Conservation (phyloP, 2,329 filamentous ascomycete genomes). For the Fulvia fulva region DNA sequence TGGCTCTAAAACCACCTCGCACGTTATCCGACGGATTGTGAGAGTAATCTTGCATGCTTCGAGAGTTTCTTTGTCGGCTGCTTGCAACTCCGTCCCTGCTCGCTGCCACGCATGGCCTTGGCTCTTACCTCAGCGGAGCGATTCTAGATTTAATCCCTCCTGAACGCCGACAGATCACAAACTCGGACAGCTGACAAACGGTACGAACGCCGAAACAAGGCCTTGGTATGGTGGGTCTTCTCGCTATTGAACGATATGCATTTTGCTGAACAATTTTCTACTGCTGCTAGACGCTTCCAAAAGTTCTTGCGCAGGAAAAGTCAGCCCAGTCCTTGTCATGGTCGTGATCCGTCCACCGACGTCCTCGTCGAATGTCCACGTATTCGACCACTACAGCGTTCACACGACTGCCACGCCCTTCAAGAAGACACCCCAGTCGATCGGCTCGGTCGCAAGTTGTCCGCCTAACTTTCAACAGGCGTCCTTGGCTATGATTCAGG, state of each 20-base stretch:
- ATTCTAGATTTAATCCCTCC: not conserved
- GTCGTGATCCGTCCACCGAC: not conserved
- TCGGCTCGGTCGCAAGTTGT: not conserved
- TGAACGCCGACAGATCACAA: not conserved
- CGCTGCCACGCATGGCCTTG: not conserved
- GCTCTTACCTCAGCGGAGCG: not conserved
- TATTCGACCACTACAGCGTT: no score
- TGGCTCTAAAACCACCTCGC: not conserved
- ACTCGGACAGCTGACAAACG: conserved; percentile 3
- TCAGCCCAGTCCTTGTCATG: not conserved
- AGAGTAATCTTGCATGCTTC: not conserved
- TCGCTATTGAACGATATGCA: not conserved
- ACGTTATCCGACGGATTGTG: not conserved
- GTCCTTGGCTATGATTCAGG: not conserved
- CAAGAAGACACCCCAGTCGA: not conserved
- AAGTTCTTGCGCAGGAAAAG: conserved; percentile 1
- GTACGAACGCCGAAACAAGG: conserved; percentile 1
- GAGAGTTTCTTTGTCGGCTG: not conserved
- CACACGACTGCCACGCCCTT: not conserved
- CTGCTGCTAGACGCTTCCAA: not conserved
- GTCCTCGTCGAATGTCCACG: no score
- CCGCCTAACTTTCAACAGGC: not conserved
- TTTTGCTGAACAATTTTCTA: conserved; percentile 1
- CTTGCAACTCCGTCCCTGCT: not conserved
- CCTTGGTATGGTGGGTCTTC: not conserved